Base-by-base conservation (phyloP, 345 rosid species). In the Isatis tinctoria region DNA sequence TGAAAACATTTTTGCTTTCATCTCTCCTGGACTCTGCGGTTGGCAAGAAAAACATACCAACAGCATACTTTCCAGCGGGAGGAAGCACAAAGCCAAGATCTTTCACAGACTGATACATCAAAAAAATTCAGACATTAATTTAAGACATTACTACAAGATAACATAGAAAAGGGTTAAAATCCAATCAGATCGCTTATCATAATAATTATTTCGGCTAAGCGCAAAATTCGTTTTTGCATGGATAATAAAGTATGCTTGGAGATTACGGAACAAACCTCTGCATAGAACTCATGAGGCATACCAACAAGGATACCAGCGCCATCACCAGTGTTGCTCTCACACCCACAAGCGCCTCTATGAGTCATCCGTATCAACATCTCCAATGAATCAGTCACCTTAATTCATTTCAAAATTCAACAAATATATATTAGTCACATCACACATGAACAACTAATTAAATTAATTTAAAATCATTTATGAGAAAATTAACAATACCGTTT, bases 311-410 rank as follows among this genome's bases (percentile, higher is more conserved):
- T 88, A 11, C 99, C 99, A 74, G 99, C 99, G 30, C 99, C 99
- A 48, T 96, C 99, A 4, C 99, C 99, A 12, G 99, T 96, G 73
- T 96, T 96, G 32, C 92, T 75, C 73, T 96, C 99, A 64, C 99
- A 96, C 1, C 99, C 99, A 77, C 99, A 96, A 60, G 99, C 99
- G 8, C 99, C 99, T 77, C 99, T 87, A 65, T 96, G 99, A 22
- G 95, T 1, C 99, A 96, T 96, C 67, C 99, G 81, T 51, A 88
- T 65, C 85, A 96, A 74, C 99, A 96, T 96, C 83, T 96, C 98
- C 83, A 96, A 18, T 33, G 98, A 93, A 86, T 96, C 99, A 54
- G 92, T 79, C 69, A 96, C 81, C 99, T 95, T 52, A 60, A 52
- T 16, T 13, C 26, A 59, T 17, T 35, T 20, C 0, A 13, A 61